phyloP scores from a whole-genome alignment of 495 filamentous ascomycete species.

The Hypoxylon intermedium region DNA sequence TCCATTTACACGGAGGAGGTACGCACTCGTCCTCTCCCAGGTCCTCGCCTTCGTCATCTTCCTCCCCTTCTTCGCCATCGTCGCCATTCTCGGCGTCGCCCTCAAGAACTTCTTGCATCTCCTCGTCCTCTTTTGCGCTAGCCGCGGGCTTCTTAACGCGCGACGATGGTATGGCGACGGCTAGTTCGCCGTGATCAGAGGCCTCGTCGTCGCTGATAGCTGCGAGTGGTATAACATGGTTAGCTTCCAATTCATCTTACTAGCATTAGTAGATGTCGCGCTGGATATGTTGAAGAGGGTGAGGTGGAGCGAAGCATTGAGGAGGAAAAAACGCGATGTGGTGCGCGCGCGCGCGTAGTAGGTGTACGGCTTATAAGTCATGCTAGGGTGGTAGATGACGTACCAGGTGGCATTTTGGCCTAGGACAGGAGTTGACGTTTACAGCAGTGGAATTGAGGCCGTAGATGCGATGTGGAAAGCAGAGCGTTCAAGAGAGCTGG shows the following conservation, averaged over 20 bases:
- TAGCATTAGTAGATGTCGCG: neutral
- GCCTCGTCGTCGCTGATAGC: constrained; percentile 53
- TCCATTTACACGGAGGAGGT: constrained; percentile 1
- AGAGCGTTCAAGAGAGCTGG: neutral
- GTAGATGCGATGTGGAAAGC: neutral
- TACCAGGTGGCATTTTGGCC: constrained; percentile 41
- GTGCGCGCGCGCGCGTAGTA: constrained; percentile 11
- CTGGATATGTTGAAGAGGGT: neutral
- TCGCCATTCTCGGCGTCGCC: constrained; percentile 36
- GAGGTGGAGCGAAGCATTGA: too few species aligned
- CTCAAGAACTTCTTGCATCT: constrained; percentile 20
- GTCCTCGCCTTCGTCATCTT: constrained; percentile 45
- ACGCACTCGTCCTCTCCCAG: constrained; percentile 54
- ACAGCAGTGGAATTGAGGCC: neutral
- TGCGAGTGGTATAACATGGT: constrained; percentile 12
- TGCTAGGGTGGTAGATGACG: constrained; percentile 7
- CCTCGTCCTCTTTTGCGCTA: constrained; percentile 1
- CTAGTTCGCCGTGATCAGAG: constrained; percentile 41
- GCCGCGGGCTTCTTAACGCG: constrained; percentile 33
- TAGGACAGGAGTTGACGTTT: neutral
- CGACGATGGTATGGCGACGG: constrained; percentile 26
- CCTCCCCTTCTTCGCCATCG: constrained; percentile 47
- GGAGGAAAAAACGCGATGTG: neutral
- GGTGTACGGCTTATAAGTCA: neutral
- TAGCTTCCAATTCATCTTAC: neutral